Evolutionary conservation across 129 eudicot genomes (phyloP), one percentile per base, ranked within the genome.

Genomic region (Chrysanthemum lavandulifolium): DNA sequence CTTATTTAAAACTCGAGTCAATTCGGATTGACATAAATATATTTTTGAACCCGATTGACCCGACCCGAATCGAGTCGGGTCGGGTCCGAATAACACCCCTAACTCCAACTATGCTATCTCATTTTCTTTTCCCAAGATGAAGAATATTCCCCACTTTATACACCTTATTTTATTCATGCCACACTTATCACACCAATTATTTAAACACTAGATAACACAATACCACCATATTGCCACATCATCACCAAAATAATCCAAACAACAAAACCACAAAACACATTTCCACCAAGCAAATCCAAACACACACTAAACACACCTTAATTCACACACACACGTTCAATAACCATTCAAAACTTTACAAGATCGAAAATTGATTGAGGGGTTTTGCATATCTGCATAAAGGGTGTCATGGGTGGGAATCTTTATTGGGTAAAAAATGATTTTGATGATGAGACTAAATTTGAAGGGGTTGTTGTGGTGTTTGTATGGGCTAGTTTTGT

Each of bases 401-500:
- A 36, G 43, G 43, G 43, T 36, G 8, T 36, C 1, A 36, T 36
- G 45, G 84, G 82, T 43, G 96, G 96, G 21, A 84, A 84, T 61
- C 70, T 85, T 70, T 83, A 80, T 78, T 92, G 97, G 97, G 79
- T 61, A 65, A 69, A 82, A 19, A 83, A 79, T 67, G 71, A 73
- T 0, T 69, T 74, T 9, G 29, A 73, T 0, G 72, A 80, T 9
- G 29, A 57, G 4, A 14, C 74, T 9, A 10, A 71, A 25, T 54
- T 57, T 62, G 68, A 83, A 77, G 96, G 97, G 14, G 83, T 89
- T 36, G 89, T 89, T 56, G 85, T 87, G 13, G 27, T 92, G 40
- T 89, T 89, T 50, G 79, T 78, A 5, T 92, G 96, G 96, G 81
- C 36, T 1, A 31, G 79, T 76, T 83, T 95, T 1, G 27, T 82